Evolutionary conservation across 2,329 filamentous ascomycete genomes (phyloP).

Genomic region (Colletotrichum falcatum): DNA sequence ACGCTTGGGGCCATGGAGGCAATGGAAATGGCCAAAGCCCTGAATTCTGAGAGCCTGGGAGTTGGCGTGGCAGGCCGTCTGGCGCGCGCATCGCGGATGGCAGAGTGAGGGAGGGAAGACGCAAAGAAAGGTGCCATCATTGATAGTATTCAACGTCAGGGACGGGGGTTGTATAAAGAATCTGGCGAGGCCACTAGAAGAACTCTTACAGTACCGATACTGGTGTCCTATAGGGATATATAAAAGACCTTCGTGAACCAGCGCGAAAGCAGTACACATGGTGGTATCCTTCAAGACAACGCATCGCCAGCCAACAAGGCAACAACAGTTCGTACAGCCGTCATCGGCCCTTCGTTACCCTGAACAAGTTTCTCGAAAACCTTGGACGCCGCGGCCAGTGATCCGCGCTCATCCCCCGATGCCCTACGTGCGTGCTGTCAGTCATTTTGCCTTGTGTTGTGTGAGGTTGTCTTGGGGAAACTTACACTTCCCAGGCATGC

Average conservation of each 20-base stretch:
- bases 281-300: slow-evolving; percentile 27
- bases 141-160: neutral
- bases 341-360: slow-evolving; percentile 65
- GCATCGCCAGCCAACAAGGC: slow-evolving; percentile 67
- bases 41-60: neutral
- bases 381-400: slow-evolving; percentile 67
- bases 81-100: neutral
- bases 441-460: neutral
- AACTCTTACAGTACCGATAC: neutral
- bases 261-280: neutral
- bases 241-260: slow-evolving; percentile 6
- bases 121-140: neutral
- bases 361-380: slow-evolving; percentile 71
- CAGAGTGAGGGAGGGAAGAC: too few relatives aligned
- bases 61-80: neutral
- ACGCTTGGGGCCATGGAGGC: neutral
- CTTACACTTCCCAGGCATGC: slow-evolving; percentile 74
- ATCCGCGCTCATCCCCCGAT: slow-evolving; percentile 67
- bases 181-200: too few relatives aligned
- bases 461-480: slow-evolving; percentile 42
- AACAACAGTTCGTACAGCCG: slow-evolving; percentile 69
- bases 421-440: slow-evolving; percentile 62
- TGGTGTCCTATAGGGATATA: neutral
- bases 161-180: neutral
- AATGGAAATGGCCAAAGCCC: neutral